Percentiles rank a stretch among this genome's conserved stretches.
Evolutionary conservation across 768 basidiomycete species (phyloP).

Genomic region (Lactarius tabidus): DNA sequence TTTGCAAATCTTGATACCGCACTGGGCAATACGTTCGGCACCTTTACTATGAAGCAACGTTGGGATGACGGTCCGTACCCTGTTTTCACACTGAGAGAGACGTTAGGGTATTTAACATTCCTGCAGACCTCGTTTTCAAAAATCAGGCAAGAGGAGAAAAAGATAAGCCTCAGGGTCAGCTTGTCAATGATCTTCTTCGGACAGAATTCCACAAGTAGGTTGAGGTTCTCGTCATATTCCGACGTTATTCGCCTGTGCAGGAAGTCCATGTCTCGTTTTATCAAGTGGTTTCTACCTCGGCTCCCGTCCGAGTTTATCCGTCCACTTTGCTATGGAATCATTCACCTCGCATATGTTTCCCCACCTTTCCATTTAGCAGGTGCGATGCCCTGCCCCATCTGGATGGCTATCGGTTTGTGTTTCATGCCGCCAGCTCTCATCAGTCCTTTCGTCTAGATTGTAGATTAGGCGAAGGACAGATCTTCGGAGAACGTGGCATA

Average conservation of each 20-base stretch:
- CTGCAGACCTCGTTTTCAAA: constrained; percentile 91
- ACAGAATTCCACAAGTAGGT: constrained; percentile 92
- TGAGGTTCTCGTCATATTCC: not conserved
- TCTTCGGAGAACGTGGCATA: not conserved
- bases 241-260: constrained; percentile 36
- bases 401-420: not conserved
- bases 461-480: not conserved
- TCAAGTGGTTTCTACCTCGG: constrained; percentile 51
- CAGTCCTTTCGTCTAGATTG: not conserved
- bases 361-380: not conserved
- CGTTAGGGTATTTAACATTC: not conserved
- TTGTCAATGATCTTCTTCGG: constrained; percentile 92
- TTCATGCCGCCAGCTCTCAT: not conserved
- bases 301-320: not conserved
- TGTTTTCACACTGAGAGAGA: not conserved
- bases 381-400: not conserved
- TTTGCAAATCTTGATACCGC: constrained; percentile 84
- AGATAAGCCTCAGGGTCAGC: constrained; percentile 61
- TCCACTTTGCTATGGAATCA: not conserved
- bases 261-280: constrained; percentile 91
- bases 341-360: not conserved
- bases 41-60: constrained; percentile 86
- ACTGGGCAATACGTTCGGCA: constrained; percentile 74
- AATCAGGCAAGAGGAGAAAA: constrained; percentile 86
- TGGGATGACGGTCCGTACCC: constrained; percentile 84